Evolutionary conservation across 2,329 filamentous ascomycete species (phyloP), one percentile per base, ranked within the genome.

Genomic region (Ophiostoma quercus): DNA sequence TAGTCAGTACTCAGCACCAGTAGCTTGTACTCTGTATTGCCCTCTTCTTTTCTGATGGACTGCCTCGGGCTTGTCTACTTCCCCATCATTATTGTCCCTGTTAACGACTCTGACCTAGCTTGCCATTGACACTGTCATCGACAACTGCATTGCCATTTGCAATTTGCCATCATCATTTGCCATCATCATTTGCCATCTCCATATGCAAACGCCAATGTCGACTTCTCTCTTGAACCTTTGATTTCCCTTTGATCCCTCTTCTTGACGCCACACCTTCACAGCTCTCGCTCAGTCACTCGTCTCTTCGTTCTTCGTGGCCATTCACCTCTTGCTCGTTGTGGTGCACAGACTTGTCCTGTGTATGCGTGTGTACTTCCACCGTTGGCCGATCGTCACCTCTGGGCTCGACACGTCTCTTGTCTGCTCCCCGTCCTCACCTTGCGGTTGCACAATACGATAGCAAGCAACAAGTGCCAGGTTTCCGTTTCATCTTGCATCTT

Each of bases 401-500:
- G 34, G 39, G 34, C 62, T 22, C n/a, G 62, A 65, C 34, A 65
- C 62, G 57, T 34, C 57, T 62, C 60, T 60, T 57, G 60, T 29
- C 51, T 25, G 54, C 34, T 47, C 39, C 4, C 22, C 39, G 12
- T 68, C 22, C 66, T 68, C 60, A 68, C 66, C 67, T 57, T 57
- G 66, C 22, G 32, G 66, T 68, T 63, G 22, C 66, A 66, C 66
- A 66, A 66, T 47, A 43, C 54, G 41, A 70, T 47, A 54, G 39
- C 57, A 32, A 32, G 29, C 54, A 19, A 57, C 51, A 8, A 57
- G 11, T 63, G 57, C 39, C 62, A 41, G 14, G 43, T 19, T 25
- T 25, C 68, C 25, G 37, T 32, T 25, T 4, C 9, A 32, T 65
- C 51, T 32, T 16, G 16, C 47, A n/a, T 32, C 25, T 62, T 29